Percentiles rank a stretch among this genome's conserved stretches.
Evolutionary conservation across 164 flowering plant genomes (phyloP).

Genomic region (Cinnamomum micranthum): DNA sequence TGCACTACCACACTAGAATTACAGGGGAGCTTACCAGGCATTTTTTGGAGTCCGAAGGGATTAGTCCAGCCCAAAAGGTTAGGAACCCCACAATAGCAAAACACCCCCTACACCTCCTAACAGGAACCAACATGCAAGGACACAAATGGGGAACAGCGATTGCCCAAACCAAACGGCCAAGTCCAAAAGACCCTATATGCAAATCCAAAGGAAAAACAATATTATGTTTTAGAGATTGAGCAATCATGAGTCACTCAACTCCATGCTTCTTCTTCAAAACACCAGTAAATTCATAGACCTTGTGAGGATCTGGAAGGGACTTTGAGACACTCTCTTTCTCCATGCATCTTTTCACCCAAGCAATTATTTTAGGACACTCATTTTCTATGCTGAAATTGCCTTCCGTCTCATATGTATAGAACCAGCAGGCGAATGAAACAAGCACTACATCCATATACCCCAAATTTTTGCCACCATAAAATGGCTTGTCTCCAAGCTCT

Average conservation of each 20-base stretch:
- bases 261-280: neutral
- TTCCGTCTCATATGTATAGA: constrained; percentile 5
- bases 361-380: constrained; percentile 2
- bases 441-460: constrained; percentile 9
- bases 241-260: neutral
- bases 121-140: too few species aligned
- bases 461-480: neutral
- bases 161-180: too few species aligned
- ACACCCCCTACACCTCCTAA: too few species aligned
- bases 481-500: constrained; percentile 11
- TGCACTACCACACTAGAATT: too few species aligned
- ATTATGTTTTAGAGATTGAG: neutral
- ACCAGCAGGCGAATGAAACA: neutral
- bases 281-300: constrained; percentile 1
- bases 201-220: too few species aligned
- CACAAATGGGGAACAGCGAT: too few species aligned
- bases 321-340: constrained; percentile 13
- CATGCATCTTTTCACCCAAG: constrained; percentile 12
- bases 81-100: too few species aligned
- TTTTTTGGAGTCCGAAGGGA: rapidly evolving
- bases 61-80: too few species aligned
- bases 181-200: too few species aligned
- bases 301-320: neutral
- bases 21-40: too few species aligned
- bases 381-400: constrained; percentile 7